Conservation (phyloP, 495 filamentous ascomycete genomes). For the Parmelia sp. region DNA sequence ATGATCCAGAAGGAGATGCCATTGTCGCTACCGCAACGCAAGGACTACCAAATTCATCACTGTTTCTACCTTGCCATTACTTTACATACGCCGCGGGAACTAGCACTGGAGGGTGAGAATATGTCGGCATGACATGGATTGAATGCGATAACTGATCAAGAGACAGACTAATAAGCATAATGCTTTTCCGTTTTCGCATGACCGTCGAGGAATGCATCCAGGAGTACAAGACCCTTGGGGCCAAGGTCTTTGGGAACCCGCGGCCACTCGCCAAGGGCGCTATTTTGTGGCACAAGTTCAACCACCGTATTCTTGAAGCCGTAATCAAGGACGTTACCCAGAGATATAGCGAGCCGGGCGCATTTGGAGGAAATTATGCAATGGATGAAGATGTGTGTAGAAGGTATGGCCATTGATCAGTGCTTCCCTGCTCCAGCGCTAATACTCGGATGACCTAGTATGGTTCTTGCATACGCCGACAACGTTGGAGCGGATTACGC, state of each 20-base stretch:
- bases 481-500: not conserved
- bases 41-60: not conserved
- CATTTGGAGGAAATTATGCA: not conserved
- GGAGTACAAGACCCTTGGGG: constrained; percentile 41
- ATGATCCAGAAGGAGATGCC: not conserved
- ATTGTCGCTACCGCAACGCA: not conserved
- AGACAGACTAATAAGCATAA: constrained; percentile 37
- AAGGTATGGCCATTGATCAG: not conserved
- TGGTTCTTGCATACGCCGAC: not conserved
- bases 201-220: constrained; percentile 43
- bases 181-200: constrained; percentile 47
- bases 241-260: constrained; percentile 39
- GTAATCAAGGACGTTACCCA: not conserved
- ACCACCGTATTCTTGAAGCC: not conserved
- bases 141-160: constrained; percentile 20
- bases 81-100: constrained; percentile 26
- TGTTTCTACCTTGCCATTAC: constrained; percentile 22
- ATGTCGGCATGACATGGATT: constrained; percentile 18
- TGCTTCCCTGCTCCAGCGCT: not conserved
- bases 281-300: not conserved
- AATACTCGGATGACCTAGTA: not conserved
- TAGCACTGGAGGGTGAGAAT: constrained; percentile 24
- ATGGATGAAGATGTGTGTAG: not conserved
- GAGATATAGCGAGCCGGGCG: not conserved
- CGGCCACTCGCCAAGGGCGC: constrained; percentile 2